Percentiles rank a stretch among this genome's conserved stretches.
These are phyloP conservation scores for Bothriochloa decipiens DNA, from an alignment of 176 grass and related monocot species.

Conservation along the genomic window DNA sequence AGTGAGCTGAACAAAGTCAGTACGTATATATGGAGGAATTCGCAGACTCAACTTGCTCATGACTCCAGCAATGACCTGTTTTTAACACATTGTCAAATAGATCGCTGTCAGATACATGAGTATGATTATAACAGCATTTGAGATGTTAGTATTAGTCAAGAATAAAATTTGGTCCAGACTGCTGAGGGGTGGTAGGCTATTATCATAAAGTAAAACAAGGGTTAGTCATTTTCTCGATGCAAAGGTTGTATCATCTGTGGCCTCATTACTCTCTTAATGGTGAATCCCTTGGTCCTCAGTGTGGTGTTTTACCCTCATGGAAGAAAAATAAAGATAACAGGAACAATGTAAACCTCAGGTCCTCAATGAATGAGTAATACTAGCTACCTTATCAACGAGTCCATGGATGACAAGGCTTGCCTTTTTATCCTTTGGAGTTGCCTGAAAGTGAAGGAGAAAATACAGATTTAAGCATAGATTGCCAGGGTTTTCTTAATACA, in stretches of 20 bases:
- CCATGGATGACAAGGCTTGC: slow-evolving; percentile 97
- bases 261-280: neutral
- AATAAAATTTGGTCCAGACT: neutral
- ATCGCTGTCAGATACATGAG: neutral
- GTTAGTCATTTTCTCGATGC: neutral
- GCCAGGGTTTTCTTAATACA: neutral
- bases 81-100: slow-evolving; percentile 11
- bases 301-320: neutral
- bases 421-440: slow-evolving; percentile 95
- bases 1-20: slow-evolving; percentile 77
- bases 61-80: slow-evolving; percentile 75
- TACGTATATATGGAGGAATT: slow-evolving; percentile 87
- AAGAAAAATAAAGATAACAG: slow-evolving; percentile 8
- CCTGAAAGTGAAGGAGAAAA: slow-evolving; percentile 48
- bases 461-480: neutral
- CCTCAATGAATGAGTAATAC: slow-evolving; percentile 8
- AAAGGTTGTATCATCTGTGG: neutral
- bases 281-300: too few species aligned
- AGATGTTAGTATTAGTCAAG: neutral
- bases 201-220: neutral
- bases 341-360: slow-evolving; percentile 37
- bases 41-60: slow-evolving; percentile 70
- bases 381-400: slow-evolving; percentile 83
- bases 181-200: neutral
- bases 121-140: neutral